These are phyloP conservation scores for Dimocarpus longan DNA, from an alignment of 345 rosid genomes.

Conservation along the genomic window DNA sequence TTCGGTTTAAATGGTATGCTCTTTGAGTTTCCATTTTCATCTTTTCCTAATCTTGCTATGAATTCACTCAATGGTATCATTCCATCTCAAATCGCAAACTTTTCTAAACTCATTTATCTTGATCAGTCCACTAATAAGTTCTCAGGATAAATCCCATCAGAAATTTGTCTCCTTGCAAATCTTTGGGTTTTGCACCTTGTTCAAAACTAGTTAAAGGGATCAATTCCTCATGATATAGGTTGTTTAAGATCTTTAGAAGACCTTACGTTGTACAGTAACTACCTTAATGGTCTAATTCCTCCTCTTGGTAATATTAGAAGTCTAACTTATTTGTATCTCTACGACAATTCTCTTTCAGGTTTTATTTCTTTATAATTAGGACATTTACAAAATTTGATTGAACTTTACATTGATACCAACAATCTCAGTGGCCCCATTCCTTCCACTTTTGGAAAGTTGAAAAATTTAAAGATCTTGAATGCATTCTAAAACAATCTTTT, in stretches of 20 bases:
- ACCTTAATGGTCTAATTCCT: slow-evolving; percentile 11
- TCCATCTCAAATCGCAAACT: slow-evolving; percentile 24
- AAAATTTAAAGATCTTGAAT: no score
- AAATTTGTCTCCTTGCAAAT: no score
- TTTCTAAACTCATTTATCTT: no score
- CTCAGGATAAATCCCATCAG: no score
- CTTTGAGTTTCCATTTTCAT: slow-evolving; percentile 18
- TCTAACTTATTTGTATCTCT: slow-evolving; percentile 6
- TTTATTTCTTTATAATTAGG: slow-evolving; percentile 30
- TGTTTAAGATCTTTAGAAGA: neutral
- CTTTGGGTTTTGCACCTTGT: no score
- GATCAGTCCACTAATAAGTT: no score
- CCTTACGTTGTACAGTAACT: slow-evolving; percentile 9
- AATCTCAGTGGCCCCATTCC: slow-evolving; percentile 35
- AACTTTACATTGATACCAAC: slow-evolving; percentile 28
- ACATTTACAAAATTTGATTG: slow-evolving; percentile 18
- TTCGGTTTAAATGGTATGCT: slow-evolving; percentile 30
- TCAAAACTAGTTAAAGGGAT: no score
- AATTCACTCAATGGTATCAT: slow-evolving; percentile 32
- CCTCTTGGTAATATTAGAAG: slow-evolving; percentile 17
- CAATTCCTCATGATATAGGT: slow-evolving; percentile 4
- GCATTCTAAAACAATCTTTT: no score
- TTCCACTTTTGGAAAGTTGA: slow-evolving; percentile 17
- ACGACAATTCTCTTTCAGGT: slow-evolving; percentile 22
- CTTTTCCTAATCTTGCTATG: slow-evolving; percentile 9